Percentiles rank a stretch among this genome's conserved stretches.
Evolutionary conservation across 2,329 filamentous ascomycete species (phyloP).

Genomic region (Xenoacremonium recifei): DNA sequence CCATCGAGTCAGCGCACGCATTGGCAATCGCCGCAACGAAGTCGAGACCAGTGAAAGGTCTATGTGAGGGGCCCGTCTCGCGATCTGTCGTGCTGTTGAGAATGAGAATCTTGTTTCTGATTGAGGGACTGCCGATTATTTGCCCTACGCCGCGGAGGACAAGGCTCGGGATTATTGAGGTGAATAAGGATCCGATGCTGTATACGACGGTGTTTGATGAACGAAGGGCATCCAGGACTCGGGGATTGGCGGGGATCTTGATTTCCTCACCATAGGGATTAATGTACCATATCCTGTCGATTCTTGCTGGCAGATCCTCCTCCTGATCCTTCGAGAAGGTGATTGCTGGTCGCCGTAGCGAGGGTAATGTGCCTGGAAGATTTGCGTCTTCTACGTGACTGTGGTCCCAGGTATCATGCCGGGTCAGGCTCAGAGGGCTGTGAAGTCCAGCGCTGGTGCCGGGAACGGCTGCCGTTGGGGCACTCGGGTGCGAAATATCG

Average conservation of each 20-base stretch:
- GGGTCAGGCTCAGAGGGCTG: slow-evolving; percentile 29
- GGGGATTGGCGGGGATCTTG: slow-evolving; percentile 76
- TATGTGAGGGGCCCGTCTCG: slow-evolving; percentile 71
- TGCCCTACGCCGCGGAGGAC: slow-evolving; percentile 73
- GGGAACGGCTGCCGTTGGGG: slow-evolving; percentile 49
- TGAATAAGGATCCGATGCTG: slow-evolving; percentile 92
- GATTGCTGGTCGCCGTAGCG: slow-evolving; percentile 77
- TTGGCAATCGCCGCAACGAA: slow-evolving; percentile 79
- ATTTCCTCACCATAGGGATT: slow-evolving; percentile 99
- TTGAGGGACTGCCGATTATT: slow-evolving; percentile 41
- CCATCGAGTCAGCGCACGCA: slow-evolving; percentile 69
- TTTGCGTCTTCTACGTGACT: slow-evolving; percentile 77
- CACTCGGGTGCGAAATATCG: slow-evolving; percentile 81
- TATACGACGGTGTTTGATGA: slow-evolving; percentile 73
- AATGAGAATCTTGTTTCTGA: slow-evolving; percentile 74
- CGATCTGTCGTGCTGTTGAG: slow-evolving; percentile 82
- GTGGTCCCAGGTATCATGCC: slow-evolving; percentile 52
- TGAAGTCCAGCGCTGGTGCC: slow-evolving; percentile 27
- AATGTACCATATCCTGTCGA: slow-evolving; percentile 91
- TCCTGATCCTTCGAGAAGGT: slow-evolving; percentile 74
- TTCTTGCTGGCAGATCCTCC: slow-evolving; percentile 73
- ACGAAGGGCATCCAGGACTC: slow-evolving; percentile 68
- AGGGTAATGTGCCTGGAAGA: slow-evolving; percentile 76
- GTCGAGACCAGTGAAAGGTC: slow-evolving; percentile 71
- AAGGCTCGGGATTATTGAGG: slow-evolving; percentile 79